Conservation (phyloP, 768 basidiomycete species). For the Pilatotrama ljubarskyi region DNA sequence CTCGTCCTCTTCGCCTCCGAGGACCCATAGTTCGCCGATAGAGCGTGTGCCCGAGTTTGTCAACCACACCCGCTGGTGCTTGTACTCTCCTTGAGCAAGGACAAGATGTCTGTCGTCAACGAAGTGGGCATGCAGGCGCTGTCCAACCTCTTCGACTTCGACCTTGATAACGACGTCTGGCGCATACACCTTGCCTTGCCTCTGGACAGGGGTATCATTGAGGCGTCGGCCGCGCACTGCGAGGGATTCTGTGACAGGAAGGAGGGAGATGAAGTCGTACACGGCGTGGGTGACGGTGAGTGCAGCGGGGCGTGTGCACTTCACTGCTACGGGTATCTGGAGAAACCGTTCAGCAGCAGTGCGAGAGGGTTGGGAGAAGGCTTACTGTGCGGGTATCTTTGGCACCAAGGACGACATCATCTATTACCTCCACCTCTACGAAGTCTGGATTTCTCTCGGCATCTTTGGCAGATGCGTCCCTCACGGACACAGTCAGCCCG, state of each 20-base stretch:
- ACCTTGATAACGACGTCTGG: slow-evolving; percentile 62
- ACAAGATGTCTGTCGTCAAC: slow-evolving; percentile 51
- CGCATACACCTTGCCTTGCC: slow-evolving; percentile 69
- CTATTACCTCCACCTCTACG: slow-evolving; percentile 59
- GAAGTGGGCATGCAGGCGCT: slow-evolving; percentile 61
- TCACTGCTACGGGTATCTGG: slow-evolving; percentile 66
- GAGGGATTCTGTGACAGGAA: slow-evolving; percentile 67
- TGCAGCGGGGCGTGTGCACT: slow-evolving; percentile 48
- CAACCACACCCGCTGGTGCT: slow-evolving; percentile 53
- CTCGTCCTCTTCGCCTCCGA: slow-evolving; percentile 60
- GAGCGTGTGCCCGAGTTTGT: slow-evolving; percentile 63
- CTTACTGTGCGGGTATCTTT: slow-evolving; percentile 67
- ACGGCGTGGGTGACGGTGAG: slow-evolving; percentile 57
- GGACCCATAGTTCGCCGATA: slow-evolving; percentile 72
- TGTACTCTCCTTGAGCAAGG: slow-evolving; percentile 71
- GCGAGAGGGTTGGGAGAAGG: not conserved
- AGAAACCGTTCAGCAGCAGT: not conserved
- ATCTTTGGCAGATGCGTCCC: slow-evolving; percentile 39
- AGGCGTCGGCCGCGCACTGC: slow-evolving; percentile 72
- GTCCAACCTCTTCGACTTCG: slow-evolving; percentile 62
- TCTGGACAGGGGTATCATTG: slow-evolving; percentile 71
- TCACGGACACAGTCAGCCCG: slow-evolving; percentile 56
- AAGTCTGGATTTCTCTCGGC: slow-evolving; percentile 37
- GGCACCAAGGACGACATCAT: slow-evolving; percentile 61
- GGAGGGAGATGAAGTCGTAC: slow-evolving; percentile 73